Evolutionary conservation across 352 stramenopile species (phyloP), one percentile per base, ranked within the genome.

Genomic region (Globisporangium sylvaticum): DNA sequence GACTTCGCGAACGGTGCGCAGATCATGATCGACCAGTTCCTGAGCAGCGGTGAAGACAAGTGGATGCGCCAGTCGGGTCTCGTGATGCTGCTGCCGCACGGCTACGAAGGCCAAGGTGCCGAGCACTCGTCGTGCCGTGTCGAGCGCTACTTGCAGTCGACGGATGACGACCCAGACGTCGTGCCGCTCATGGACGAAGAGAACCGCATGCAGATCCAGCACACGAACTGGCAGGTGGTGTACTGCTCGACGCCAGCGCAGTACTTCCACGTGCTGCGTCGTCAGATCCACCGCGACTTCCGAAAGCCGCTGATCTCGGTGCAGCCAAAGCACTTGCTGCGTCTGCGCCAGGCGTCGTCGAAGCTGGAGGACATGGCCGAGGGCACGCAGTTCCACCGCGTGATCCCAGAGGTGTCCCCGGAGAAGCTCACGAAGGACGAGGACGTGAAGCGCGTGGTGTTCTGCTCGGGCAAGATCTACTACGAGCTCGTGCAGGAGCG

Each of bases 391-490:
- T 99, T 99, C 78, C 72, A 95, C 62, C 87, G 95, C 57, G 70
- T 98, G 22, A 83, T 97, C 39, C 76, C 89, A 44, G 96, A 99
- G 59, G 76, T 82, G 7, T 69, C 93, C 68, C 74, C 76, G 10
- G 73, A 84, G 31, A 75, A 84, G 57, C 66, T 90, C 22, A 78
- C 83, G 5, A 63, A 71, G 14, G 75, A 89, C 61, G 76, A 89
- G 58, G 53, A 79, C 48, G 72, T 97, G 39, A 80, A 86, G 67
- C 77, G 81, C 31, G 79, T 99, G 39, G 80, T 99, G 60, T 97
- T 99, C 67, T 98, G 95, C 73, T 92, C 89, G 62, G 97, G 97
- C 34, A 98, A 99, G 80, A 91, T 99, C 68, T 99, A 99, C 79
- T 99, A 99, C 81, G 96, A 99, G 69, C 79, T 99, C 10, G 73